Percentiles rank a stretch among this genome's conserved stretches.
Conservation (phyloP, 2,329 filamentous ascomycete species). For the Cordyceps pruinosa region DNA sequence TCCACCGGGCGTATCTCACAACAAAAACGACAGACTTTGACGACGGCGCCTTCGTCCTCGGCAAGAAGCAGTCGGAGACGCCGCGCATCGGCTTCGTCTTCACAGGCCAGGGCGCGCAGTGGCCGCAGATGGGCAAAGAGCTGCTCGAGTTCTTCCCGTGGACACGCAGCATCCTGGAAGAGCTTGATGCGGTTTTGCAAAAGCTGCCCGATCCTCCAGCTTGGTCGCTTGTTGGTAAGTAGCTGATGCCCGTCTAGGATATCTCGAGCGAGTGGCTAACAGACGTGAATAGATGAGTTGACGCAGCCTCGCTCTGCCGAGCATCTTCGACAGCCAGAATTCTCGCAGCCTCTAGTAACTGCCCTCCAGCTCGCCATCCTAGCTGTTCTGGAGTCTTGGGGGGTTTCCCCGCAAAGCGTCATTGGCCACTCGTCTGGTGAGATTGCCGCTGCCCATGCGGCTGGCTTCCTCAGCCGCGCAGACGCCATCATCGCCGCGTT, state of each 20-base stretch:
- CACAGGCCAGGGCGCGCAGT: constrained; percentile 24
- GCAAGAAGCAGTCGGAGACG: background rate
- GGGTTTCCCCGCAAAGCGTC: constrained; percentile 23
- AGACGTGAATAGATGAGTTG: background rate
- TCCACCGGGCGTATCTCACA: constrained; percentile 19
- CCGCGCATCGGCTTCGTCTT: constrained; percentile 19
- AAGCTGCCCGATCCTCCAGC: background rate
- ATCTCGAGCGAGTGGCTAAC: background rate
- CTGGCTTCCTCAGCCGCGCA: constrained; percentile 14
- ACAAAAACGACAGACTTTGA: constrained; percentile 4
- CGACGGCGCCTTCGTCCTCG: background rate
- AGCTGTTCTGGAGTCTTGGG: constrained; percentile 27
- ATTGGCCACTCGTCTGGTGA: constrained; percentile 34
- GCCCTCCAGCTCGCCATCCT: constrained; percentile 36
- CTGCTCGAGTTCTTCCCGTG: constrained; percentile 11
- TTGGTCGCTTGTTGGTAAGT: constrained; percentile 11
- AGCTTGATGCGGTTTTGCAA: constrained; percentile 13
- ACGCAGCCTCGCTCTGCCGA: constrained; percentile 2
- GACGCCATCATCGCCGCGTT: constrained; percentile 25
- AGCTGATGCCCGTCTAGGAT: too few species aligned
- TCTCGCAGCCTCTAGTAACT: constrained; percentile 34
- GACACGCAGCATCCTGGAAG: constrained; percentile 11
- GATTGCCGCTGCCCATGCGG: constrained; percentile 31
- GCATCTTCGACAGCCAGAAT: constrained; percentile 20
- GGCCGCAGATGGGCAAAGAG: constrained; percentile 14